These are phyloP conservation scores for Polychytrium aggregatum DNA, from an alignment of 192 early-diverging fungal species.

Conservation along the genomic window DNA sequence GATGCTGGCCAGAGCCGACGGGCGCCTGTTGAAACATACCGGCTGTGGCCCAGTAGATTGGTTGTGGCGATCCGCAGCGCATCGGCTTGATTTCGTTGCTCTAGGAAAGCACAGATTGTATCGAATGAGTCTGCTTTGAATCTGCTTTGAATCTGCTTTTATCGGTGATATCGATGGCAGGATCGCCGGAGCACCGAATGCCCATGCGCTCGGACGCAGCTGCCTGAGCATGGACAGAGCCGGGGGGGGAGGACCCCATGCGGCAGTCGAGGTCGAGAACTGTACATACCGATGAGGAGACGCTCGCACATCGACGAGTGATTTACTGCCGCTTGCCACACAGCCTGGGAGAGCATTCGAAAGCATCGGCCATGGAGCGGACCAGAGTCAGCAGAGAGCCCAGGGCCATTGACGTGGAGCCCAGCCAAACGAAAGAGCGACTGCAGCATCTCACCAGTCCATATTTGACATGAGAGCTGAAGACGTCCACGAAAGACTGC, in stretches of 20 bases:
- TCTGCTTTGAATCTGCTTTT: too few relatives aligned
- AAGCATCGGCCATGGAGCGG: neutral
- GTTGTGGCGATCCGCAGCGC: slow-evolving; percentile 19
- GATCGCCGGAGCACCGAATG: too few relatives aligned
- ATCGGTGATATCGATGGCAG: too few relatives aligned
- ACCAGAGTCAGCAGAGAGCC: too few relatives aligned
- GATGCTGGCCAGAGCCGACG: neutral
- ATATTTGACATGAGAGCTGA: slow-evolving; percentile 12
- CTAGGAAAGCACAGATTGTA: too few relatives aligned
- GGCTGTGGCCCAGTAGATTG: slow-evolving; percentile 19
- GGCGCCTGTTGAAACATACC: slow-evolving; percentile 7
- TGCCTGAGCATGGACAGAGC: too few relatives aligned
- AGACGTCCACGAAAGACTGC: slow-evolving; percentile 6
- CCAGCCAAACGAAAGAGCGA: too few relatives aligned
- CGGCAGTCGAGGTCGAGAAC: neutral
- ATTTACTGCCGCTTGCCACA: neutral
- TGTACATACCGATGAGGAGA: neutral
- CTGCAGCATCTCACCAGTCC: too few relatives aligned
- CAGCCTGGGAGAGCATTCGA: neutral
- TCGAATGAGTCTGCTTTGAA: too few relatives aligned
- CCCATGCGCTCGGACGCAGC: too few relatives aligned
- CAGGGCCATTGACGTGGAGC: too few relatives aligned
- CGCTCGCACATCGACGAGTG: slow-evolving; percentile 8
- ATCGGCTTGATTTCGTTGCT: slow-evolving; percentile 22
- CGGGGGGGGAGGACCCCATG: neutral